Evolutionary conservation across 495 filamentous ascomycete genomes (phyloP).

Genomic region (Massariosphaeria phaeospora): DNA sequence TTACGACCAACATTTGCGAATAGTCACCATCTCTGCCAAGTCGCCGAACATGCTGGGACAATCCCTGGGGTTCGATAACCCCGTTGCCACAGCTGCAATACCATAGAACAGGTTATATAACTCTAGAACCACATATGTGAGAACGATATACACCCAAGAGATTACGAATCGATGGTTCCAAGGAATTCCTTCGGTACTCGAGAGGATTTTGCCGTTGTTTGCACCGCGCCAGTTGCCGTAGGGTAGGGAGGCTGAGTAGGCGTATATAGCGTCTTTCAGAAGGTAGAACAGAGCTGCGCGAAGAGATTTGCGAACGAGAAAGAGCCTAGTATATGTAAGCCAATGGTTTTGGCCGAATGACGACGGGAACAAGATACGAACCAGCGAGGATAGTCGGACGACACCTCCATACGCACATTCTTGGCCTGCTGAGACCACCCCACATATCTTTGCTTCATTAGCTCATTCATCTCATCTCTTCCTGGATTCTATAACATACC

Average conservation of each 20-base stretch:
- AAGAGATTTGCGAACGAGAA: slow-evolving; percentile 6
- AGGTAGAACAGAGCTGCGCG: slow-evolving; percentile 1
- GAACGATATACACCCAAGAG: slow-evolving; percentile 7
- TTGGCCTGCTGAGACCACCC: slow-evolving; percentile 19
- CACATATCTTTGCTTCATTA: too few relatives aligned
- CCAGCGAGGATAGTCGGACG: slow-evolving; percentile 13
- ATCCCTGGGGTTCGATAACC: slow-evolving; percentile 12
- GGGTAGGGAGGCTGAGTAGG: slow-evolving; percentile 4
- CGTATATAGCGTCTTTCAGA: not conserved
- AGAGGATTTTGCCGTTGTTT: slow-evolving; percentile 3
- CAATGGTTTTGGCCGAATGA: not conserved
- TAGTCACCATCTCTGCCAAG: slow-evolving; percentile 7
- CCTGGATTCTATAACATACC: not conserved
- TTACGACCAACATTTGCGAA: slow-evolving; percentile 16
- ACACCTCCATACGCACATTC: slow-evolving; percentile 10
- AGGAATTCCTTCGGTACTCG: not conserved
- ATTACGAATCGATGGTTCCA: not conserved
- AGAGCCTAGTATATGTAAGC: not conserved
- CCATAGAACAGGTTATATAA: not conserved
- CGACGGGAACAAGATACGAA: not conserved
- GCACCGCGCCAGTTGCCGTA: slow-evolving; percentile 7
- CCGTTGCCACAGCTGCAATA: not conserved
- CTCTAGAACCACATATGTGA: slow-evolving; percentile 15
- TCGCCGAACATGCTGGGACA: slow-evolving; percentile 14
- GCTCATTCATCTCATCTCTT: too few relatives aligned